Evolutionary conservation across 495 filamentous ascomycete genomes (phyloP).

Genomic region (Cercophora samala): DNA sequence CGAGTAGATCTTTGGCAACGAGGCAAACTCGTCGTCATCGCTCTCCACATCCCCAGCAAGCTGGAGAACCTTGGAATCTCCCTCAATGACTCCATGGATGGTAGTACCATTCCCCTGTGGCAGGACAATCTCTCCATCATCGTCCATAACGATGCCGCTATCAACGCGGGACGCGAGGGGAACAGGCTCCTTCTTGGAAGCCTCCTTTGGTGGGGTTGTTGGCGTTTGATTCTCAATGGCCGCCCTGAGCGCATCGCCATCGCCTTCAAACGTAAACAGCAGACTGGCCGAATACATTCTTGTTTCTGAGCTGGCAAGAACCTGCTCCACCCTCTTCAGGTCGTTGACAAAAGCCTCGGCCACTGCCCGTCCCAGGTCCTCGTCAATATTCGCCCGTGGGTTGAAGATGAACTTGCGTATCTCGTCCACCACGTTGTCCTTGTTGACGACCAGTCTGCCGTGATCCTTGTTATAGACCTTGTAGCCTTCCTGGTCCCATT

Average conservation of each 20-base stretch:
- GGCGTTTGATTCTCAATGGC: slow-evolving; percentile 58
- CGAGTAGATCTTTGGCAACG: slow-evolving; percentile 68
- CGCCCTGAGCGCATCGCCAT: slow-evolving; percentile 61
- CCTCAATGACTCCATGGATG: slow-evolving; percentile 17
- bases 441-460: slow-evolving; percentile 65
- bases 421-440: slow-evolving; percentile 68
- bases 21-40: slow-evolving; percentile 63
- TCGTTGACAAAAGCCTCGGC: slow-evolving; percentile 64
- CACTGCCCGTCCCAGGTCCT: slow-evolving; percentile 53
- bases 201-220: slow-evolving; percentile 25
- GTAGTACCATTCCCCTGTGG: background rate
- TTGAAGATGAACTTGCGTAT: slow-evolving; percentile 73
- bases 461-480: slow-evolving; percentile 84
- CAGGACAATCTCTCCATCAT: slow-evolving; percentile 29
- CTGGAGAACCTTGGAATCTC: slow-evolving; percentile 27
- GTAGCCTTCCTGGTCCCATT: slow-evolving; percentile 52
- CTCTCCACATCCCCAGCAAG: slow-evolving; percentile 52
- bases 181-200: slow-evolving; percentile 14
- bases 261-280: slow-evolving; percentile 89
- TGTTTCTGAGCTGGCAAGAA: slow-evolving; percentile 73
- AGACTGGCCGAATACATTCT: slow-evolving; percentile 92
- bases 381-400: slow-evolving; percentile 55
- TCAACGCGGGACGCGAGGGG: slow-evolving; percentile 36
- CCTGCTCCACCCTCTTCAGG: slow-evolving; percentile 58
- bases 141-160: slow-evolving; percentile 44